Conservation (phyloP, 2,329 filamentous ascomycete genomes). For the Xylariaceae sp. region DNA sequence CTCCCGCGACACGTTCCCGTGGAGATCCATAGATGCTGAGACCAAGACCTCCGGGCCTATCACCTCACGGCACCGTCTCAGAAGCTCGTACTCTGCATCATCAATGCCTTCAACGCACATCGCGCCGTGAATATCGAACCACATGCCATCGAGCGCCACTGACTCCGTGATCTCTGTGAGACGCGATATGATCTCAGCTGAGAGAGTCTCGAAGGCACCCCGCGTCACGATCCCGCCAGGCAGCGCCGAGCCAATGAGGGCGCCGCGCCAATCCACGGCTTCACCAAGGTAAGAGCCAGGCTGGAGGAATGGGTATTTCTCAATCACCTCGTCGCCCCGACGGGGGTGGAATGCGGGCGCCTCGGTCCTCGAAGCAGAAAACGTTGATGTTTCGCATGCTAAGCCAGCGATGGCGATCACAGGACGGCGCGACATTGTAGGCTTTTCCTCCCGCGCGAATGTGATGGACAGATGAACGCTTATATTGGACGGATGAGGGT, state of each 20-base stretch:
- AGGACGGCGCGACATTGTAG: constrained; percentile 29
- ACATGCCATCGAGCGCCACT: constrained; percentile 42
- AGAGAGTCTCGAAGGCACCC: constrained; percentile 42
- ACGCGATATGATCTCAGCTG: constrained; percentile 35
- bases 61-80: constrained; percentile 40
- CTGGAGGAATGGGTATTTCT: constrained; percentile 43
- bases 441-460: neutral
- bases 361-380: constrained; percentile 45
- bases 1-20: constrained; percentile 48
- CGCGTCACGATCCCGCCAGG: constrained; percentile 45
- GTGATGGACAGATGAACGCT: neutral
- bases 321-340: constrained; percentile 39
- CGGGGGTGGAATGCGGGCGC: constrained; percentile 46
- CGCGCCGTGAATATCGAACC: constrained; percentile 53
- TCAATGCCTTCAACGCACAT: constrained; percentile 49
- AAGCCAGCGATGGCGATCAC: constrained; percentile 48
- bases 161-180: constrained; percentile 35
- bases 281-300: constrained; percentile 37
- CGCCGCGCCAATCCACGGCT: constrained; percentile 44
- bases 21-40: constrained; percentile 51
- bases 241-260: constrained; percentile 47
- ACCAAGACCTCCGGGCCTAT: constrained; percentile 44
- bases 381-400: constrained; percentile 50
- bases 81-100: constrained; percentile 44
- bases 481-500: too few relatives aligned